Evolutionary conservation across 2,329 filamentous ascomycete genomes (phyloP), one percentile per base, ranked within the genome.

Genomic region (Diaporthe humulicola): DNA sequence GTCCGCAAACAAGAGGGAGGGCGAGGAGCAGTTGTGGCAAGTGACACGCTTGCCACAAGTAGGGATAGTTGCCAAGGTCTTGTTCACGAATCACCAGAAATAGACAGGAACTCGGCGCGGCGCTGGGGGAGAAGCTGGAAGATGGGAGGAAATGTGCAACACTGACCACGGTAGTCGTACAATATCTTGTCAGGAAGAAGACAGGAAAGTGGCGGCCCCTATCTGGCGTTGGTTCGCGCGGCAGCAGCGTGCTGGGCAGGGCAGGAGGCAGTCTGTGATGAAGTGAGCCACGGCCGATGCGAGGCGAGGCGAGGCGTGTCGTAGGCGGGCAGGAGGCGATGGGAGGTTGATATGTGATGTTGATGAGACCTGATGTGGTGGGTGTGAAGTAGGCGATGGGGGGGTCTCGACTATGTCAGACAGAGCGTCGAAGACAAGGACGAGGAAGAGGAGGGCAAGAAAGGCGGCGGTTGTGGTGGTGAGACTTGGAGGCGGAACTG

Each of bases 111-210:
- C 33, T 33, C 30, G 3, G 22, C 25, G 33, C 28, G 38, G 57
- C 14, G 52, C 50, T 17, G 19, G 25, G 52, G 33, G 28, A 52
- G 33, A n/a, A 52, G n/a, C 2, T n/a, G 48, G 12, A 4, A 52
- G 57, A 52, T 28, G 15, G 9, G 9, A 52, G 38, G 33, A 42
- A 42, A 25, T n/a, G 15, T 40, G 56, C 28, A 50, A 19, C 57
- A 71, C 75, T 74, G 69, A 76, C 73, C 69, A 73, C 52, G 45
- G 25, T 74, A 50, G 74, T 38, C 52, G 56, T 73, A 42, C 30
- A 58, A n/a, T 58, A 42, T 71, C 14, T 52, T 71, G 25, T 30
- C 60, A 54, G 42, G 52, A 10, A 58, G 54, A 28, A 10, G 15
- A 8, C 38, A 7, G 38, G 15, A 28, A 25, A 15, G 22, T 50